Evolutionary conservation across 1,139 yeast genomes (phyloP).

Genomic region (Pichia sp.): DNA sequence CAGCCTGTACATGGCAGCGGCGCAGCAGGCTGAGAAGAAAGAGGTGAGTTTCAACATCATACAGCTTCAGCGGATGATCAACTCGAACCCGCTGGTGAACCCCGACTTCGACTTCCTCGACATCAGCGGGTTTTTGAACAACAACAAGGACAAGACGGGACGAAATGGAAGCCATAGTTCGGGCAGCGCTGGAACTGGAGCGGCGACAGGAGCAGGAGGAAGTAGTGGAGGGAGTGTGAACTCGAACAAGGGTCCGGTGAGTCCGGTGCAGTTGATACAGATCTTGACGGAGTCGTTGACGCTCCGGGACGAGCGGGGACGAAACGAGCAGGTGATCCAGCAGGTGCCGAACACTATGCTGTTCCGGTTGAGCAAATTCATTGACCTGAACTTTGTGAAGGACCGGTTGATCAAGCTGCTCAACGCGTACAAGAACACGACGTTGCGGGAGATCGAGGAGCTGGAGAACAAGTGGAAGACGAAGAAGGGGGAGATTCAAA

Average conservation of each 20-base stretch:
- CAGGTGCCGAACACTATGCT: conserved; percentile 33
- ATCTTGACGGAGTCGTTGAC: conserved; percentile 34
- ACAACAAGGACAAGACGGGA: conserved; percentile 3
- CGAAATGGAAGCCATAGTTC: not conserved
- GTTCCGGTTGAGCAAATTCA: conserved; percentile 30
- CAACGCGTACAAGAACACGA: conserved; percentile 31
- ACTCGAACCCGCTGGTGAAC: conserved; percentile 33
- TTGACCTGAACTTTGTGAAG: conserved; percentile 31
- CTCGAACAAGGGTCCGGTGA: conserved; percentile 14
- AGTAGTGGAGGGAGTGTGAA: not conserved
- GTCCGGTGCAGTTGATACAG: conserved; percentile 32
- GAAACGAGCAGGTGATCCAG: conserved; percentile 28
- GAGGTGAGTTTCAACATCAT: conserved; percentile 33
- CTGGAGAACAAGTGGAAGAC: conserved; percentile 28
- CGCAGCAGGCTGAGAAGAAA: conserved; percentile 30
- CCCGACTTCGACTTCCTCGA: conserved; percentile 32
- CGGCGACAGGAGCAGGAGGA: conserved; percentile 18
- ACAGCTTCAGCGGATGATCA: conserved; percentile 33
- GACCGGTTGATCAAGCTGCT: conserved; percentile 32
- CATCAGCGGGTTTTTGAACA: conserved; percentile 26
- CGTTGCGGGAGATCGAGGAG: conserved; percentile 31
- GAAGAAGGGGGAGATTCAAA: conserved; percentile 28
- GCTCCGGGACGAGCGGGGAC: conserved; percentile 27
- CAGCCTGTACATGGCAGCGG: conserved; percentile 31
- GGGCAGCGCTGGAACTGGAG: conserved; percentile 13